Percentiles rank a stretch among this genome's conserved stretches.
Evolutionary conservation across 768 basidiomycete species (phyloP).

Genomic region (Tulasnella sp.): DNA sequence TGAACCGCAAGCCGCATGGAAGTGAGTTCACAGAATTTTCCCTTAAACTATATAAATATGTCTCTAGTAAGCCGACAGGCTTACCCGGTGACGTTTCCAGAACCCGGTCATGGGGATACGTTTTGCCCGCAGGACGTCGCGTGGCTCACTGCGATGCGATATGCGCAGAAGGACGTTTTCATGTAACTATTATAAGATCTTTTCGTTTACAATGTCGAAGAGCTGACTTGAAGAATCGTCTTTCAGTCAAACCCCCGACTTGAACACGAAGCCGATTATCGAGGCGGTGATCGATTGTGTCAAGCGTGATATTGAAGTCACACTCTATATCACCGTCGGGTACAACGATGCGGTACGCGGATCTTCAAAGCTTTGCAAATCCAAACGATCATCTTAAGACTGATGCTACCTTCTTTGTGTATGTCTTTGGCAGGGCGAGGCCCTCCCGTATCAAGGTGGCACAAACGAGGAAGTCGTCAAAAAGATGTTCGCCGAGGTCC

Average conservation of each 20-base stretch:
- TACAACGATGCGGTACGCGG: slow-evolving; percentile 28
- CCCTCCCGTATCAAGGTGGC: slow-evolving; percentile 56
- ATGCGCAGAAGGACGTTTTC: slow-evolving; percentile 51
- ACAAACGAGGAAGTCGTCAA: slow-evolving; percentile 60
- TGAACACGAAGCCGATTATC: slow-evolving; percentile 55
- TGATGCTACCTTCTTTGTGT: slow-evolving; percentile 34
- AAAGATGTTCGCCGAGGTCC: slow-evolving; percentile 43
- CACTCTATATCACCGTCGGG: slow-evolving; percentile 49
- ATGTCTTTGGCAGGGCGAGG: slow-evolving; percentile 54
- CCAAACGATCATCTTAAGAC: neutral
- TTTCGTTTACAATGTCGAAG: neutral
- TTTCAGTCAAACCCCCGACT: slow-evolving; percentile 53
- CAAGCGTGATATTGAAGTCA: slow-evolving; percentile 47
- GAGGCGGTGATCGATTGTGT: slow-evolving; percentile 49
- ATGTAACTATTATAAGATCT: too few species aligned
- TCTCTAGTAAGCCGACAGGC: neutral
- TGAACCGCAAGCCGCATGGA: slow-evolving; percentile 51
- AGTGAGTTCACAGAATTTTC: slow-evolving; percentile 24
- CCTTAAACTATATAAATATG: neutral
- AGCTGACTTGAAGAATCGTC: neutral
- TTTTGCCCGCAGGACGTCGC: slow-evolving; percentile 49
- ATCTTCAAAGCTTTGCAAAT: neutral
- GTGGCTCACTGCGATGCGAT: slow-evolving; percentile 52
- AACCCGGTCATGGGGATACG: slow-evolving; percentile 31
- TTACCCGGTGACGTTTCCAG: slow-evolving; percentile 33